Evolutionary conservation across 2,329 filamentous ascomycete species (phyloP), one percentile per base, ranked within the genome.

Genomic region (Chrysoporthe puriensis): DNA sequence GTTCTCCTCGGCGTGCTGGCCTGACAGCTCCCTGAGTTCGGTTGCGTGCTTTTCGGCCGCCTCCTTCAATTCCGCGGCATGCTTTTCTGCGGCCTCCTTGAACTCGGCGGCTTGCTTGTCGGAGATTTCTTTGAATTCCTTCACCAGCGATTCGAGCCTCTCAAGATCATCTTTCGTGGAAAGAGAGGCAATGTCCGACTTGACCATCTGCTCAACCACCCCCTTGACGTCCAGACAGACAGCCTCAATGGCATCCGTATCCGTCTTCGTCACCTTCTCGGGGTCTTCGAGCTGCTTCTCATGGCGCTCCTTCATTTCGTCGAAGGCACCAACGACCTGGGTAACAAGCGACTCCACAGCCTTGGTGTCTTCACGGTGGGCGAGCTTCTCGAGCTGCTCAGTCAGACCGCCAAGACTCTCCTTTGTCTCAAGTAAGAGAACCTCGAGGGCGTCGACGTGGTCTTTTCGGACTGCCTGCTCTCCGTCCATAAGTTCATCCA

Each of bases 151-250:
- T 63, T 89, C 86, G n/a, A 96, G 81, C 52, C 85, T 85, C 72
- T 89, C 88, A 73, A 96, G 76, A 72, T 97, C 93, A 1, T 92
- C 89, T 76, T 94, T 96, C 5, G 88, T 89, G 1, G 93, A 88
- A 3, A 97, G 79, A 0, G 85, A 83, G 1, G 90, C 90, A 6
- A 92, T 82, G 73, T 96, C 90, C 0, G 91, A 88, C 64, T 91
- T 84, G 44, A 88, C 84, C 74, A 96, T 86, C 65, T 91, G 88
- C 57, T 94, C 91, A 9, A 97, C 83, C 40, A 90, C 88, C 4
- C 86, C 83, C 79, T 96, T 97, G 78, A 96, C 90, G 71, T 97
- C 94, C n/a, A 92, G 87, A 43, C 94, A 92, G 54, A 95, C 85
- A 0, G 92, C 85, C 71, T 93, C 92, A 8, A 98, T 86, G 1